Percentiles rank a stretch among this genome's conserved stretches.
Evolutionary conservation across 2,329 filamentous ascomycete species (phyloP).

Genomic region (Huntiella moniliformis): DNA sequence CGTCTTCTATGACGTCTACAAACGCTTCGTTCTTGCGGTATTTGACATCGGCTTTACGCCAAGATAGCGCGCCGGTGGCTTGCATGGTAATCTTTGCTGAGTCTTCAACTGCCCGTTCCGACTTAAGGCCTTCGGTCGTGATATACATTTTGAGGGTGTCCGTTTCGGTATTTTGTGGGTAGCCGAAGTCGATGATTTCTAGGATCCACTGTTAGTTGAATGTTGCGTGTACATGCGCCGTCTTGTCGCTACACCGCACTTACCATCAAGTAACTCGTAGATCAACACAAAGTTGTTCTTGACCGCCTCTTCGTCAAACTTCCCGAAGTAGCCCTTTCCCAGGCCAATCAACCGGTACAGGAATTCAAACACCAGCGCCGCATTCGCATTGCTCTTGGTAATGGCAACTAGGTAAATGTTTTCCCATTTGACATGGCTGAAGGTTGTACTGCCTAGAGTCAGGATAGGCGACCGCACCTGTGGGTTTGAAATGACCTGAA

Average conservation of each 20-base stretch:
- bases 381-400: constrained; percentile 98
- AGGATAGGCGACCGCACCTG: constrained; percentile 95
- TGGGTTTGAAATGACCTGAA: constrained; percentile 96
- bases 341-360: constrained; percentile 79
- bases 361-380: constrained; percentile 94
- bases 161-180: constrained; percentile 96
- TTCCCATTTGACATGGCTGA: constrained; percentile 98
- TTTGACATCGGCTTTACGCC: constrained; percentile 93
- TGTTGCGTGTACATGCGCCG: neutral
- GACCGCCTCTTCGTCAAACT: constrained; percentile 97
- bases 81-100: constrained; percentile 99
- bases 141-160: constrained; percentile 99
- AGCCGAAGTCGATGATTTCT: constrained; percentile 98
- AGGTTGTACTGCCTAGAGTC: constrained; percentile 91
- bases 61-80: constrained; percentile 88
- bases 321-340: constrained; percentile 92
- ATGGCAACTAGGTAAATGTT: constrained; percentile 97
- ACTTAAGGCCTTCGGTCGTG: constrained; percentile 95
- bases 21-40: constrained; percentile 99
- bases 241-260: constrained; percentile 13
- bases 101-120: constrained; percentile 67
- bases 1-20: constrained; percentile 97
- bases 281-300: constrained; percentile 99
- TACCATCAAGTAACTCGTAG: constrained; percentile 89
- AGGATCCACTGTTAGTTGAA: neutral